Percentiles rank a stretch among this genome's conserved stretches.
Evolutionary conservation across 2,329 filamentous ascomycete genomes (phyloP).

Genomic region (Botrytis tulipae): DNA sequence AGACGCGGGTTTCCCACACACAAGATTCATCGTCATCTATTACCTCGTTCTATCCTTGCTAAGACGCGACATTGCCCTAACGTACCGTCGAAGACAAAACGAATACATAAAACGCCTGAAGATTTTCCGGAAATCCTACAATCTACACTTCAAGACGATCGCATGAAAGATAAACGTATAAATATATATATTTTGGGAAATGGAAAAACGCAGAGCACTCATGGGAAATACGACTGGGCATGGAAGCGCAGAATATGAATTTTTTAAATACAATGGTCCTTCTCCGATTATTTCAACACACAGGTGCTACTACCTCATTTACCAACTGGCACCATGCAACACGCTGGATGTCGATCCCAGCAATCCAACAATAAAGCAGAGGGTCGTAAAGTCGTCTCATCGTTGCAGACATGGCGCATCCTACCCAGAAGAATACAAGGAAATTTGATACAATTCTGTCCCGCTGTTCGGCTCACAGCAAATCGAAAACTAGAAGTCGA

Average conservation of each 20-base stretch:
- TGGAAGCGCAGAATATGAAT: constrained; percentile 7
- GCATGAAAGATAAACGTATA: background rate
- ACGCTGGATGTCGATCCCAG: background rate
- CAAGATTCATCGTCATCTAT: background rate
- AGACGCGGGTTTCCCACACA: too few relatives aligned
- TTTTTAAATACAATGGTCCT: constrained; percentile 21
- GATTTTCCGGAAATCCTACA: background rate
- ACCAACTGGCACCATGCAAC: constrained; percentile 8
- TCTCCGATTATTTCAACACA: constrained; percentile 10
- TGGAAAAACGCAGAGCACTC: background rate
- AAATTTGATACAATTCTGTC: constrained; percentile 17
- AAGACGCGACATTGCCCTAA: background rate
- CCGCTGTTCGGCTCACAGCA: constrained; percentile 14
- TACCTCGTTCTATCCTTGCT: background rate
- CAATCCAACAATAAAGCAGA: constrained; percentile 12
- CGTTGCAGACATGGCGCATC: constrained; percentile 25
- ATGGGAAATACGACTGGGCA: background rate
- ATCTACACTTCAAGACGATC: background rate
- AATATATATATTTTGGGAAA: background rate
- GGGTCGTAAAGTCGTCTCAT: constrained; percentile 33
- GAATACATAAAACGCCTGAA: background rate
- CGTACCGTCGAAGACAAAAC: background rate
- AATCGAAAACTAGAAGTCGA: constrained; percentile 9
- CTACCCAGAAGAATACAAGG: constrained; percentile 23
- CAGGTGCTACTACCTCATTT: constrained; percentile 4